phyloP scores from a whole-genome alignment of 2,329 filamentous ascomycete species.

The Fusarium sp. region DNA sequence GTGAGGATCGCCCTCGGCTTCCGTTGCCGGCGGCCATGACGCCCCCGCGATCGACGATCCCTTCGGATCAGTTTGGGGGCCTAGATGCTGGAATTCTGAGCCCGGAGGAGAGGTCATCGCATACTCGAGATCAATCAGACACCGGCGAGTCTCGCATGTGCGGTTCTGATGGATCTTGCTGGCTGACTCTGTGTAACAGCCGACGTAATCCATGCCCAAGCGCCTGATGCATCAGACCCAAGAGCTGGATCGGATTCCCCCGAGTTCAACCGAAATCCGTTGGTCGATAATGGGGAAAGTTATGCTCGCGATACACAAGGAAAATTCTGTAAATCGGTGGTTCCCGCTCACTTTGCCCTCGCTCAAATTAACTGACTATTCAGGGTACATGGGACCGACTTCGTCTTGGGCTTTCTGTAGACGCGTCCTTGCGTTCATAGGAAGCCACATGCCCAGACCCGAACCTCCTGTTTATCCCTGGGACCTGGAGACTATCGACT shows the following conservation, averaged over 20 bases:
- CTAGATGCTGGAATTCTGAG: neutral
- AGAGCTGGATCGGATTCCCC: neutral
- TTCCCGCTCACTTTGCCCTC: neutral
- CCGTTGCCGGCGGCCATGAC: neutral
- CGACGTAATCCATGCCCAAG: neutral
- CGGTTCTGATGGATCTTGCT: too few relatives aligned
- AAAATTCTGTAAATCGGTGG: neutral
- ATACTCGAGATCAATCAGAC: neutral
- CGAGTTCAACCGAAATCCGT: conserved; percentile 3
- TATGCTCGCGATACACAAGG: conserved; percentile 2
- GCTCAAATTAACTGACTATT: neutral
- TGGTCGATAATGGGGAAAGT: neutral
- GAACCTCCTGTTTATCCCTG: conserved; percentile 19
- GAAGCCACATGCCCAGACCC: conserved; percentile 12
- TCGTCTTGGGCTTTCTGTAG: conserved; percentile 27
- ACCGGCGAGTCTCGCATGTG: neutral
- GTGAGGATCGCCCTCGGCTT: neutral
- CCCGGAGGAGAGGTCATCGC: neutral
- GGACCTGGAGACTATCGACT: conserved; percentile 9
- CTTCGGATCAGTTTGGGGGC: neutral
- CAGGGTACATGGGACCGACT: conserved; percentile 27
- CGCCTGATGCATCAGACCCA: neutral
- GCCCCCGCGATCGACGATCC: neutral
- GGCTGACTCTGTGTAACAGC: too few relatives aligned
- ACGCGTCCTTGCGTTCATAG: conserved; percentile 21